These are phyloP conservation scores for Chaetothyriales sp. DNA, from an alignment of 2,329 filamentous ascomycete genomes.

Conservation along the genomic window DNA sequence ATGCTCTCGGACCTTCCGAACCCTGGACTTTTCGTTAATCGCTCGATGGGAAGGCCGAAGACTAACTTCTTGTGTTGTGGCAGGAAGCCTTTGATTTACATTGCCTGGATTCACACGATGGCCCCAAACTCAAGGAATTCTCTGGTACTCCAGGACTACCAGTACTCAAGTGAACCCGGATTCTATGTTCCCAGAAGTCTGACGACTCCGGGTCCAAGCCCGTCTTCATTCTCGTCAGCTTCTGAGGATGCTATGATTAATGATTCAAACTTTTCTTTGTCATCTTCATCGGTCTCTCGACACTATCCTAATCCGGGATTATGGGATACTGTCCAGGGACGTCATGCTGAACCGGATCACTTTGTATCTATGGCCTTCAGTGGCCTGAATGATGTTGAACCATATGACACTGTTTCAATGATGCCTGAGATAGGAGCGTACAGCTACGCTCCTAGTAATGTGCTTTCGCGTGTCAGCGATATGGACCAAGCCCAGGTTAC, in stretches of 20 bases:
- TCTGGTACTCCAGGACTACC: conserved; percentile 4
- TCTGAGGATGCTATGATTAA: conserved; percentile 5
- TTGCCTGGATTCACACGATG: conserved; percentile 2
- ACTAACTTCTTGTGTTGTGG: conserved; percentile 4
- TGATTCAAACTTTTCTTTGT: conserved; percentile 10
- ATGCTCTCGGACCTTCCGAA: not conserved
- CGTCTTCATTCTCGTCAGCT: conserved; percentile 7
- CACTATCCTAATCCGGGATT: not conserved
- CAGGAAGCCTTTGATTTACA: conserved; percentile 1
- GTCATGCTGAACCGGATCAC: not conserved
- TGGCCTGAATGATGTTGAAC: not conserved
- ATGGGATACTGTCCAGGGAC: not conserved
- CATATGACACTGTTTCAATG: not conserved
- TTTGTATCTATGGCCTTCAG: not conserved
- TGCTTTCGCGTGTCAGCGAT: not conserved
- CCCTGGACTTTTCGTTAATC: not conserved
- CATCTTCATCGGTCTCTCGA: conserved; percentile 3
- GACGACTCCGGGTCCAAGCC: conserved; percentile 5
- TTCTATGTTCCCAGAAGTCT: conserved; percentile 8
- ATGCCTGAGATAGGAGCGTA: not conserved
- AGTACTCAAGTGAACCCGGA: conserved; percentile 2
- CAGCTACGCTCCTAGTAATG: not conserved
- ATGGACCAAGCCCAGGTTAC: not conserved
- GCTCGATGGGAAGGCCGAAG: not conserved
- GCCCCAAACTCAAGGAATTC: conserved; percentile 2